Percentiles rank a stretch among this genome's conserved stretches.
phyloP scores from a whole-genome alignment of 495 filamentous ascomycete genomes.

The Symbiotaphrina buchneri region DNA sequence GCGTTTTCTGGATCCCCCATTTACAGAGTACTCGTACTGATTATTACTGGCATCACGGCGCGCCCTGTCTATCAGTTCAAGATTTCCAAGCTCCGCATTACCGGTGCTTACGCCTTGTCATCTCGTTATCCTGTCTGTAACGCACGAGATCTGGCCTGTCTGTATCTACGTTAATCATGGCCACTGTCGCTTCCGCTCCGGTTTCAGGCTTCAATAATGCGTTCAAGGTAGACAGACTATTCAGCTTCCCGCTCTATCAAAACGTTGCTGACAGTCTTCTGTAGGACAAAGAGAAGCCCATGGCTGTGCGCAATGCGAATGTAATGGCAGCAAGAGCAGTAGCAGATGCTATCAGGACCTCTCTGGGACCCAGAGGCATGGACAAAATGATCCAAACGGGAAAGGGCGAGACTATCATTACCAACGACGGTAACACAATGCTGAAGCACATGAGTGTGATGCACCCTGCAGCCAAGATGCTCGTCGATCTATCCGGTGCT shows the following conservation, averaged over 20 bases:
- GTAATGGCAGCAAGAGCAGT: constrained; percentile 96
- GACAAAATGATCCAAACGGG: constrained; percentile 99
- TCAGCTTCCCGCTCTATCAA: constrained; percentile 4
- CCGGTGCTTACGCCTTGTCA: no score
- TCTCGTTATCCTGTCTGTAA: no score
- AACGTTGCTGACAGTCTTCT: constrained; percentile 6
- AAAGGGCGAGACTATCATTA: constrained; percentile 93
- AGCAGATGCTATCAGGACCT: constrained; percentile 87
- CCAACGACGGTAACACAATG: constrained; percentile 98
- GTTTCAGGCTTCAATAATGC: constrained; percentile 43
- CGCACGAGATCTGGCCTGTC: no score
- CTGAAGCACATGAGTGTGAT: constrained; percentile 94
- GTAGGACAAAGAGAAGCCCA: constrained; percentile 95
- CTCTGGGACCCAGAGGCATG: constrained; percentile 59
- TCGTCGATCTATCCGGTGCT: constrained; percentile 87
- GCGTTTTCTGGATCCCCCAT: no score
- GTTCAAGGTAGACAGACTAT: constrained; percentile 43
- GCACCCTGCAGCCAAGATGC: constrained; percentile 97
- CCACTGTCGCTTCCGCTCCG: constrained; percentile 26
- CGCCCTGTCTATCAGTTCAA: no score
- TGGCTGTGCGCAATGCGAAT: constrained; percentile 84
- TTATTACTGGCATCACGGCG: no score
- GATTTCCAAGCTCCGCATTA: no score
- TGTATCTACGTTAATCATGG: no score
- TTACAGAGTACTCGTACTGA: no score